Evolutionary conservation across 2,329 filamentous ascomycete genomes (phyloP), one percentile per base, ranked within the genome.

Genomic region (Exophiala calicioides): DNA sequence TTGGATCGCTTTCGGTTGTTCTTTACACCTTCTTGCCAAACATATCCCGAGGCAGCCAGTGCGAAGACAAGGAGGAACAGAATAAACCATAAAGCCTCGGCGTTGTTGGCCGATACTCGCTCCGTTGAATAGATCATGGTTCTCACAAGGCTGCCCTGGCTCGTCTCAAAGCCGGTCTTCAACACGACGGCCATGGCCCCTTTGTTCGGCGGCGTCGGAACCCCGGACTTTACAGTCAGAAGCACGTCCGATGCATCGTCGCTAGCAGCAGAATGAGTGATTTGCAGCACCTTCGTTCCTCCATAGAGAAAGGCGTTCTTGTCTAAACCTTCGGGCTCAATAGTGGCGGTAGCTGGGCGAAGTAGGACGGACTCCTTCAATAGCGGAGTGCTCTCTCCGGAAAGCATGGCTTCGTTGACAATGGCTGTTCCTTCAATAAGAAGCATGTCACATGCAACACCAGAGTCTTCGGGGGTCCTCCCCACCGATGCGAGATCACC

Each of bases 111-210:
- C n/a, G 91, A 97, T 18, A 98, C 91, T 57, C 91, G 89, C 69
- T 98, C 93, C 1, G 93, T 98, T 1, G 94, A 96, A 74, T 95
- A 98, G 63, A 98, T 98, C 93, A 98, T 98, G 58, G 93, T 98
- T 53, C 93, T 87, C 51, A 98, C 93, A 50, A 98, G 80, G 68
- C 90, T 96, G 55, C 93, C 93, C 71, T 98, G 94, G 46, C 91
- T 97, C 8, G 93, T 98, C 72, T 98, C 94, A 62, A 98, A 98
- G 9, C 93, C 93, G 43, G 93, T 98, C 79, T 96, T 97, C 63
- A 90, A 85, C 34, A 98, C 89, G 54, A 98, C 81, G 52, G 90
- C 93, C 76, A 97, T 81, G 26, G 90, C 93, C 42, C 93, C 93
- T 60, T 93, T 88, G 68, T 98, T 93, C 0, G 94, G 93, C 26